Evolutionary conservation across 2,329 filamentous ascomycete species (phyloP).

Genomic region (Sporothrix euskadiensis): DNA sequence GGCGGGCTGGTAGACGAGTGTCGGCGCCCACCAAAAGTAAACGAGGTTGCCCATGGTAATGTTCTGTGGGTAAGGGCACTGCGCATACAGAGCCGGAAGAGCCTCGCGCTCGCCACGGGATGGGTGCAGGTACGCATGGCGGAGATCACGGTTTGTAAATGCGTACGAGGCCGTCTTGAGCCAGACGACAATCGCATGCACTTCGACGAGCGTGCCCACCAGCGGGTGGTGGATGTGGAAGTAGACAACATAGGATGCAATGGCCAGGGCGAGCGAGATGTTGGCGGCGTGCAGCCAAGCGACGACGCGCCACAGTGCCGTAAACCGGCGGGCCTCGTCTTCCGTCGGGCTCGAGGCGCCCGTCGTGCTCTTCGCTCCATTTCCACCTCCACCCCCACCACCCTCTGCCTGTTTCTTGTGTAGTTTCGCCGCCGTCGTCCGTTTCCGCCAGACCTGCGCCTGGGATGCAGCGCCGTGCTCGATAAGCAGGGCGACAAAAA

Average conservation of each 20-base stretch:
- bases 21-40: conserved; percentile 99
- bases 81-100: conserved; percentile 77
- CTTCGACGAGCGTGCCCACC: conserved; percentile 85
- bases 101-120: conserved; percentile 63
- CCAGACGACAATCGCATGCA: conserved; percentile 94
- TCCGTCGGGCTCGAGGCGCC: conserved; percentile 58
- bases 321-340: conserved; percentile 66
- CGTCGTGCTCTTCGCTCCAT: conserved; percentile 42
- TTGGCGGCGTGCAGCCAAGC: conserved; percentile 82
- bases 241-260: conserved; percentile 86
- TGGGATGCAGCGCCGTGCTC: conserved; percentile 80
- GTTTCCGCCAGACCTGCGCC: conserved; percentile 67
- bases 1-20: conserved; percentile 92
- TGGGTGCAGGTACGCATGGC: conserved; percentile 84
- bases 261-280: conserved; percentile 73
- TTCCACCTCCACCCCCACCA: not conserved
- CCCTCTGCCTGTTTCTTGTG: not conserved
- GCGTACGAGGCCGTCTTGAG: conserved; percentile 95
- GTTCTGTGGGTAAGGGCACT: conserved; percentile 86
- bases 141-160: conserved; percentile 92
- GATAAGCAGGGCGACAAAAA: conserved; percentile 87
- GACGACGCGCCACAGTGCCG: conserved; percentile 75
- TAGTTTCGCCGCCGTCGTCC: conserved; percentile 39
- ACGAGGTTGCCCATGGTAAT: conserved; percentile 83
- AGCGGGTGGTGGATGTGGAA: conserved; percentile 88